phyloP scores from a whole-genome alignment of 805 yeast genomes.

The Candida maris region DNA sequence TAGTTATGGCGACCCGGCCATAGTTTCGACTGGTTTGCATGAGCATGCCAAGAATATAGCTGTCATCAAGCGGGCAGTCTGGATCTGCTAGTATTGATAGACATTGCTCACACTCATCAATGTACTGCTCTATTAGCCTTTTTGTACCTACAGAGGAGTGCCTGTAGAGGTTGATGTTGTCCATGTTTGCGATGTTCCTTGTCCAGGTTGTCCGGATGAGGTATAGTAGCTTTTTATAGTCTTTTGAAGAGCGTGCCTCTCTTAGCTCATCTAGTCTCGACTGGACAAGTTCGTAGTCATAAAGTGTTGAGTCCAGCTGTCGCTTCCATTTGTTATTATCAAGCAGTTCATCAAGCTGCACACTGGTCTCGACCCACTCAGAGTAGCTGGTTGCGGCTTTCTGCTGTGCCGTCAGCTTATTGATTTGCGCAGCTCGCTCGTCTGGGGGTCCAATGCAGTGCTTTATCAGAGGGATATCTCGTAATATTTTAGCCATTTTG shows the following conservation, averaged over 20 bases:
- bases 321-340: conserved; percentile 73
- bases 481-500: conserved; percentile 28
- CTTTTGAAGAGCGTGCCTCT: conserved; percentile 52
- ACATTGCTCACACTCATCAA: conserved; percentile 63
- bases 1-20: conserved; percentile 91
- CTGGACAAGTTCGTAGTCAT: conserved; percentile 65
- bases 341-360: conserved; percentile 58
- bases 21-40: conserved; percentile 86
- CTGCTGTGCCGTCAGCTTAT: conserved; percentile 40
- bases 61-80: conserved; percentile 51
- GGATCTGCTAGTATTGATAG: conserved; percentile 39
- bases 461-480: conserved; percentile 31
- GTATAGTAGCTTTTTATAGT: conserved; percentile 61
- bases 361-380: conserved; percentile 67
- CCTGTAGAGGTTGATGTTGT: conserved; percentile 70
- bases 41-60: conserved; percentile 70
- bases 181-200: conserved; percentile 83
- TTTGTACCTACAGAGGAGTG: conserved; percentile 87
- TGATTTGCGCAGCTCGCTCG: conserved; percentile 35
- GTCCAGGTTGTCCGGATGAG: conserved; percentile 81
- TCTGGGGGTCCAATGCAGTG: conserved; percentile 39
- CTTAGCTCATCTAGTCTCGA: conserved; percentile 52
- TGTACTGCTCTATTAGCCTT: conserved; percentile 73
- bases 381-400: conserved; percentile 42
- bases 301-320: conserved; percentile 55